Evolutionary conservation across 2,329 filamentous ascomycete genomes (phyloP), one percentile per base, ranked within the genome.

Genomic region (Phymatotrichopsis omnivora): DNA sequence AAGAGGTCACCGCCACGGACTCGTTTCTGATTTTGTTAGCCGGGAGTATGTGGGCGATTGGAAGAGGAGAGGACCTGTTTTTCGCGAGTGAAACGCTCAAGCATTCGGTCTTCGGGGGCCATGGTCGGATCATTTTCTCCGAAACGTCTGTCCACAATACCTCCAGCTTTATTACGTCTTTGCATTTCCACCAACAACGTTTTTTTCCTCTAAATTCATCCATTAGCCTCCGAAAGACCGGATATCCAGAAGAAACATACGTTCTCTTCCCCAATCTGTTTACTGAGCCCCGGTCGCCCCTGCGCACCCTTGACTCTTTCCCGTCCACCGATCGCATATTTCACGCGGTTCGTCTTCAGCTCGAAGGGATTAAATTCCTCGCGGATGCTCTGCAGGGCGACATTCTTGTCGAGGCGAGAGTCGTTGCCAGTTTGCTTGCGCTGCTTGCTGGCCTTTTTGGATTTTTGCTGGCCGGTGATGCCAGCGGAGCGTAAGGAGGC

Each of bases 351-450:
- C 23, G 52, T 56, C 65, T 93, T 93, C 62, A 94, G 76, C 61
- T 98, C 91, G 65, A 98, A 98, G 0, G 91, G 91, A 63, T 98
- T 98, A 74, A 96, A 96, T 57, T 87, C 82, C 60, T 96, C 87
- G 61, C 91, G 82, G 62, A 98, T 95, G 46, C 76, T 77, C 57
- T 83, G 78, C 52, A 98, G 72, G 12, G 86, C 84, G 45, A 78
- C 80, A 60, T 81, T 76, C 60, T 82, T 77, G 62, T 85, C 77
- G 20, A 85, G 73, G 49, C 84, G 79, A 64, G 85, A 83, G 59
- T 89, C 80, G 60, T 75, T 73, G 7, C 35, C 35, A 19, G 47
- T 47, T 29, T 52, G 47, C 32, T 49, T 54, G 22, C 47, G 45
- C 14, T 53, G 51, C 61, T 82, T 78, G 60, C 84, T 83, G 63